Conservation (phyloP, 2,329 filamentous ascomycete species). For the Colletotrichum limetticola region DNA sequence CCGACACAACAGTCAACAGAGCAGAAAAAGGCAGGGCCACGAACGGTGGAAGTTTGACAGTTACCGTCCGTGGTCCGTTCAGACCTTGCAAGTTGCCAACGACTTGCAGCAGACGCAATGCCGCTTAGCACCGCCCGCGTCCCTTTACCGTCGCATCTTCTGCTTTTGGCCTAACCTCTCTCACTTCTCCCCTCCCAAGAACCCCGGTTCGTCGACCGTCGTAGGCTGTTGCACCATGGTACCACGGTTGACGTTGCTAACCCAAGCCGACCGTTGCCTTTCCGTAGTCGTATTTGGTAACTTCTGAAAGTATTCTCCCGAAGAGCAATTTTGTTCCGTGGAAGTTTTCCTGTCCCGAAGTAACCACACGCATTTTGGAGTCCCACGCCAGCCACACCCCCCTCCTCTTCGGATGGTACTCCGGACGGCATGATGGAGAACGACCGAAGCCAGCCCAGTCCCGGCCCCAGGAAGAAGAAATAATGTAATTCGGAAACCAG, state of each 20-base stretch:
- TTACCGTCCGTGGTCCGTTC: background rate
- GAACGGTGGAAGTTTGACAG: background rate
- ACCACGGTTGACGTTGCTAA: background rate
- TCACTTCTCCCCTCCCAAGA: background rate
- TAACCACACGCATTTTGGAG: background rate
- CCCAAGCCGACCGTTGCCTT: background rate
- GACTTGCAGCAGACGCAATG: background rate
- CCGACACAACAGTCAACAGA: background rate
- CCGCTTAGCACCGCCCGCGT: background rate
- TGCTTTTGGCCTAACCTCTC: background rate
- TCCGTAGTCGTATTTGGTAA: background rate
- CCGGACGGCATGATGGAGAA: slow-evolving; percentile 5
- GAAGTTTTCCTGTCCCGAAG: background rate
- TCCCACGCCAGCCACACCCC: background rate
- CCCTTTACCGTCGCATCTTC: background rate
- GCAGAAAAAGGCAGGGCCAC: background rate
- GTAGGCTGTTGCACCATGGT: background rate
- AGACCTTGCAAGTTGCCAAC: background rate
- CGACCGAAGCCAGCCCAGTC: background rate
- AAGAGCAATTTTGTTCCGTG: background rate
- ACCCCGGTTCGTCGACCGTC: background rate
- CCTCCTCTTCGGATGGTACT: background rate
- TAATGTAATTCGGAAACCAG: background rate
- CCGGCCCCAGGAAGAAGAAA: background rate
- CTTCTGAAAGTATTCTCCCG: background rate